Evolutionary conservation across 495 filamentous ascomycete species (phyloP).

Genomic region (Apodospora peruviana): DNA sequence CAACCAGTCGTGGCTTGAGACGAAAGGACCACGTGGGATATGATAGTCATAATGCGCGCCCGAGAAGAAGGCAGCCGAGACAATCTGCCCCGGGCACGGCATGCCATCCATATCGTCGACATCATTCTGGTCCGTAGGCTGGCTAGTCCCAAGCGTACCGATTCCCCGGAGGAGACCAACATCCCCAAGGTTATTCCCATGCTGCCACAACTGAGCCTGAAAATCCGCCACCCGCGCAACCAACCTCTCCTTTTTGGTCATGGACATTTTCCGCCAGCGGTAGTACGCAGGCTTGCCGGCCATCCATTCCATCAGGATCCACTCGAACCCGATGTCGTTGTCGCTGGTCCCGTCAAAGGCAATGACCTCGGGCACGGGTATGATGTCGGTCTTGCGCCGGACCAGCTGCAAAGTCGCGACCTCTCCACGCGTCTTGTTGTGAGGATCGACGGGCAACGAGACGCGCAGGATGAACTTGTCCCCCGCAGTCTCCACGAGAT

Average conservation of each 20-base stretch:
- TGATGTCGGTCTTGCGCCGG: constrained; percentile 35
- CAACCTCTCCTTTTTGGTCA: constrained; percentile 31
- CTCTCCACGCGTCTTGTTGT: constrained; percentile 48
- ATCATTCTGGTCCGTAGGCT: background rate
- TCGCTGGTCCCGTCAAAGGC: constrained; percentile 39
- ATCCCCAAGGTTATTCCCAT: constrained; percentile 18
- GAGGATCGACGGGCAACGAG: constrained; percentile 48
- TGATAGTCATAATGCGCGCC: constrained; percentile 21
- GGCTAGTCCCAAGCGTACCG: constrained; percentile 20
- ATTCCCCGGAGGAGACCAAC: constrained; percentile 27
- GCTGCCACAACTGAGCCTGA: constrained; percentile 21
- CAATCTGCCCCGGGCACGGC: constrained; percentile 17
- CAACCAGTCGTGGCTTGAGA: constrained; percentile 26
- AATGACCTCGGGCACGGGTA: constrained; percentile 47
- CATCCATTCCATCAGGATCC: constrained; percentile 51
- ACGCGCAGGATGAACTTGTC: constrained; percentile 44
- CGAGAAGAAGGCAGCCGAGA: constrained; percentile 22
- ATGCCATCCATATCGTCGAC: background rate
- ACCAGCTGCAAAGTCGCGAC: constrained; percentile 50
- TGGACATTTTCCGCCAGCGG: constrained; percentile 35
- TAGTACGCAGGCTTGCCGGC: constrained; percentile 34
- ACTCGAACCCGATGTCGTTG: constrained; percentile 53
- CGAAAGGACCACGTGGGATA: constrained; percentile 22
- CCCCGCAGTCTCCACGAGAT: constrained; percentile 20
- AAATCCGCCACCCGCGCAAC: constrained; percentile 34